These are phyloP conservation scores for Hamigera avellanea DNA, from an alignment of 495 filamentous ascomycete genomes.

Conservation along the genomic window DNA sequence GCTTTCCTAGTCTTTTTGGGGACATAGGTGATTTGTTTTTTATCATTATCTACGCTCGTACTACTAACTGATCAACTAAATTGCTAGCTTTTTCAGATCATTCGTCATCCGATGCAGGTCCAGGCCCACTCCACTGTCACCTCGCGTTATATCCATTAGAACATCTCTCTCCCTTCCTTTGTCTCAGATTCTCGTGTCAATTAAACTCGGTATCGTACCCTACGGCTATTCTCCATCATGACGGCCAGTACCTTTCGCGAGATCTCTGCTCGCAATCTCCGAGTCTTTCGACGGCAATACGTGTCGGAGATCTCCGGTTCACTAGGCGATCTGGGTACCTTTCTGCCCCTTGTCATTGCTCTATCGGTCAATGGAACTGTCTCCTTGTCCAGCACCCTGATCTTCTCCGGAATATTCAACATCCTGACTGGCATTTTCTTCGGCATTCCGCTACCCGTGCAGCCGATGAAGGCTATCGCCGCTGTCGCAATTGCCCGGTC, in stretches of 20 bases:
- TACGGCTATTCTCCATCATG: conserved; percentile 10
- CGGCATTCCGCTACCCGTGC: conserved; percentile 76
- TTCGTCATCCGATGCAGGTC: too few relatives aligned
- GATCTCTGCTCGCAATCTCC: conserved; percentile 28
- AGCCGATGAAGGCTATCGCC: conserved; percentile 89
- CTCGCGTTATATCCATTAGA: too few relatives aligned
- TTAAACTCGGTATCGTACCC: too few relatives aligned
- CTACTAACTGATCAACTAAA: too few relatives aligned
- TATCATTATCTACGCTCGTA: too few relatives aligned
- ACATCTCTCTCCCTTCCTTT: too few relatives aligned
- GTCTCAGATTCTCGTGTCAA: too few relatives aligned
- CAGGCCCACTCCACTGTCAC: too few relatives aligned
- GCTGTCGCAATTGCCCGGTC: conserved; percentile 65
- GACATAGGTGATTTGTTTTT: too few relatives aligned
- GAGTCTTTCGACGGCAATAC: conserved; percentile 42
- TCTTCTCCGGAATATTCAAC: conserved; percentile 82
- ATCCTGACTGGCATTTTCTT: conserved; percentile 70
- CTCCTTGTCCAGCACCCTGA: conserved; percentile 68
- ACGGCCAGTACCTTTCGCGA: conserved; percentile 18
- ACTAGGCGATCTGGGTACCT: conserved; percentile 81
- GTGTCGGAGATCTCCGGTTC: conserved; percentile 80
- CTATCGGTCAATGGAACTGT: conserved; percentile 64
- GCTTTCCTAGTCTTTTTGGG: too few relatives aligned
- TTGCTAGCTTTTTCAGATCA: too few relatives aligned
- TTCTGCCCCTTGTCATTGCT: conserved; percentile 80